phyloP scores from a whole-genome alignment of 164 flowering plant genomes.

The Cinnamomum micranthum region DNA sequence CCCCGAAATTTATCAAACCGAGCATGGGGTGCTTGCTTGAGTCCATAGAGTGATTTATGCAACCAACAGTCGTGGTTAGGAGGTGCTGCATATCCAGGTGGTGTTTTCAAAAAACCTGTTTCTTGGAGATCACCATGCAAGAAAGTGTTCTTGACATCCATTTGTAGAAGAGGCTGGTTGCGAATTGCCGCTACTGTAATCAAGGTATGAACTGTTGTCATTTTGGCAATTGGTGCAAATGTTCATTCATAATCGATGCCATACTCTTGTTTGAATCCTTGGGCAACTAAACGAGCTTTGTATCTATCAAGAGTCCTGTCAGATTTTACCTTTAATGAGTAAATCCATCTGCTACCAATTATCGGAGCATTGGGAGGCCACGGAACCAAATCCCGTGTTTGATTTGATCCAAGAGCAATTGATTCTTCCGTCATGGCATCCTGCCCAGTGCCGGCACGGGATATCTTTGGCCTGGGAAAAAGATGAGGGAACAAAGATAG shows the following conservation, averaged over 20 bases:
- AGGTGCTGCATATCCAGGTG: no score
- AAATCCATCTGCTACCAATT: not conserved
- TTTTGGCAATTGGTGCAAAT: not conserved
- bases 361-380: not conserved
- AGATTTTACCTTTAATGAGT: not conserved
- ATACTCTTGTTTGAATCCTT: not conserved
- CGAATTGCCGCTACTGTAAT: not conserved
- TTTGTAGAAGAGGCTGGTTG: not conserved
- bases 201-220: not conserved
- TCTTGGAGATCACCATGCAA: no score
- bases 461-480: no score
- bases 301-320: not conserved
- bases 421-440: not conserved
- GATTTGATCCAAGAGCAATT: not conserved
- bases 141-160: no score
- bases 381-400: conserved; percentile 4
- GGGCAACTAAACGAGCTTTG: not conserved
- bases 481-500: no score
- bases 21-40: no score
- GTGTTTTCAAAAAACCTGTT: no score
- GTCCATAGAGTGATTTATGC: no score
- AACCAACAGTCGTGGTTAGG: no score
- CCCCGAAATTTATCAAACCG: no score
- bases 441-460: not conserved
- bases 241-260: not conserved